A percentile compares a stretch with the other conserved stretches of the same genome.
Conservation (phyloP, 169 alveolate species). For the Toxoplasma gondii region DNA sequence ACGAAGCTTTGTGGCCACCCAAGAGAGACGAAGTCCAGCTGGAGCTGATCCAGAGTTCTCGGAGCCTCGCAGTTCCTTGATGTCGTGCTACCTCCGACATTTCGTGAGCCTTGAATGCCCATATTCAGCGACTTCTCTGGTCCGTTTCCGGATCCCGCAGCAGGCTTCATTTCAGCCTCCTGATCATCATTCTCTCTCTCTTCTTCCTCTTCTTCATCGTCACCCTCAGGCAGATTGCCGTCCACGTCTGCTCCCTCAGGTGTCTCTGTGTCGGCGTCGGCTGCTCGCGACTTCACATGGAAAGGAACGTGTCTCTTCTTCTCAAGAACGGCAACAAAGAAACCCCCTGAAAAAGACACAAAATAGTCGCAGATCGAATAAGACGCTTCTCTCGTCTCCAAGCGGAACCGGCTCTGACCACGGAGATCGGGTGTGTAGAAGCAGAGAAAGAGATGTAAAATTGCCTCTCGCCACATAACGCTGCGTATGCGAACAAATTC, state of each 20-base stretch:
- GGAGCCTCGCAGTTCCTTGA: background rate
- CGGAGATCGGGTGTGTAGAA: too few species aligned
- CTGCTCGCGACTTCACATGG: background rate
- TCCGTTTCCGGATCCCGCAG: too few species aligned
- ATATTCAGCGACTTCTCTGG: too few species aligned
- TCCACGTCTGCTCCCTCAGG: background rate
- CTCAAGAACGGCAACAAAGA: slow-evolving; percentile 87
- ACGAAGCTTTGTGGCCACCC: slow-evolving; percentile 25
- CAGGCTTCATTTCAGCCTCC: too few species aligned
- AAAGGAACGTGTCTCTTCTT: slow-evolving; percentile 55
- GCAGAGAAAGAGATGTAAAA: too few species aligned
- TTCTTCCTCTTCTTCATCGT: background rate
- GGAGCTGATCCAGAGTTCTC: slow-evolving; percentile 34
- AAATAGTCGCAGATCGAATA: background rate
- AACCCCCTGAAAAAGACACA: slow-evolving; percentile 80
- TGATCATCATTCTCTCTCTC: background rate
- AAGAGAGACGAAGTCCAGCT: slow-evolving; percentile 41
- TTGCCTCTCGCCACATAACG: too few species aligned
- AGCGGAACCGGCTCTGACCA: background rate
- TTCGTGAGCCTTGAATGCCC: background rate
- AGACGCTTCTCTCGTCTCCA: background rate
- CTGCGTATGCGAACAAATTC: too few species aligned
- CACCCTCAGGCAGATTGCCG: background rate
- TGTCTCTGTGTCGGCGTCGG: background rate
- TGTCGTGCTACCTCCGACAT: background rate